phyloP scores from a whole-genome alignment of 352 stramenopile genomes.

The Globisporangium rhizosaccharum region DNA sequence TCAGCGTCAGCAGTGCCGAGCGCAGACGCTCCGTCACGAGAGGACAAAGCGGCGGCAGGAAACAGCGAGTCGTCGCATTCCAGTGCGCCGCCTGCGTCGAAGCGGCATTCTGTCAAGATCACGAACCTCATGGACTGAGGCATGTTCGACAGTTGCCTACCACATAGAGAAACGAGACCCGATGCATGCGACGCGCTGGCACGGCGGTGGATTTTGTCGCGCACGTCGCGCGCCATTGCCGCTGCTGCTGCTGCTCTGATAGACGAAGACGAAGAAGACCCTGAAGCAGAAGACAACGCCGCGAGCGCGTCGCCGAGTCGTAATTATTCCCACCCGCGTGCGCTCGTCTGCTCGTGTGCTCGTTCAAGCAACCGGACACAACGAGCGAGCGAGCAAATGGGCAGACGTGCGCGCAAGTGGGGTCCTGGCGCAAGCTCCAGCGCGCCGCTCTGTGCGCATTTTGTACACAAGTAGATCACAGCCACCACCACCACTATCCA shows the following conservation, averaged over 20 bases:
- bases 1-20: neutral
- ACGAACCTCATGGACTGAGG: conserved; percentile 31
- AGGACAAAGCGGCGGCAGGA: neutral
- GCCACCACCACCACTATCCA: no score
- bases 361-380: no score
- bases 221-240: neutral
- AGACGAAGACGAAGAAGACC: no score
- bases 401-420: no score
- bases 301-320: neutral
- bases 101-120: conserved; percentile 42
- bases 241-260: conserved; percentile 1
- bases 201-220: no score
- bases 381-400: no score
- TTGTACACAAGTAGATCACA: neutral
- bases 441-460: neutral
- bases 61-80: conserved; percentile 12
- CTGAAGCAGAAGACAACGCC: neutral
- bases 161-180: conserved; percentile 7
- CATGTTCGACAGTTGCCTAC: neutral
- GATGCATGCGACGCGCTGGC: no score
- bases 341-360: no score
- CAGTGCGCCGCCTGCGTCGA: conserved; percentile 20
- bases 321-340: conserved; percentile 13
- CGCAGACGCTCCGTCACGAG: no score
- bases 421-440: no score